Conservation (phyloP, 1,284 basidiomycete genomes). For the Naganishia liquefaciens region DNA sequence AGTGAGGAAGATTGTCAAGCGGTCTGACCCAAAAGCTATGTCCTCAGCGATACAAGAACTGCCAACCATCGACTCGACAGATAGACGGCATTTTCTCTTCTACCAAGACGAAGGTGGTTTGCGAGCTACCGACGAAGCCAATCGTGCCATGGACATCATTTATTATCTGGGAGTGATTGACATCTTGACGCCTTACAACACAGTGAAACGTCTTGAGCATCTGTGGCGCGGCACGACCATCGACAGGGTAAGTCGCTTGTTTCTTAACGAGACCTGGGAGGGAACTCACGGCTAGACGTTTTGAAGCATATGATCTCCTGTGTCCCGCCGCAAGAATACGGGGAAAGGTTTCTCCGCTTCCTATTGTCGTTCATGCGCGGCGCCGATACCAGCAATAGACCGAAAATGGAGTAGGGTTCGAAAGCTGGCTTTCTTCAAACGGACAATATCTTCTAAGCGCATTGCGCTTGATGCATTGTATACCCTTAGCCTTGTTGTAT, state of each 20-base stretch:
- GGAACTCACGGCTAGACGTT: constrained; percentile 28
- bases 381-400: constrained; percentile 58
- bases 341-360: constrained; percentile 81
- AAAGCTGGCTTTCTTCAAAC: neutral
- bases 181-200: constrained; percentile 84
- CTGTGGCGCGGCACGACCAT: constrained; percentile 82
- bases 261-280: neutral
- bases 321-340: constrained; percentile 80
- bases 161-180: constrained; percentile 96
- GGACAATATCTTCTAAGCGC: constrained; percentile 9
- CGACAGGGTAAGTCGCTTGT: constrained; percentile 68
- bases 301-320: constrained; percentile 87
- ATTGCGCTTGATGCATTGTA: neutral
- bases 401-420: constrained; percentile 33
- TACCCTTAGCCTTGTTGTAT: constrained; percentile 3
- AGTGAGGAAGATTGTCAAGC: constrained; percentile 78
- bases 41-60: constrained; percentile 64
- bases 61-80: constrained; percentile 65
- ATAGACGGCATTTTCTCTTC: constrained; percentile 84
- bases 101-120: constrained; percentile 97
- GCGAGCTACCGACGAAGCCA: constrained; percentile 81
- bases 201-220: constrained; percentile 79
- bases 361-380: constrained; percentile 83
- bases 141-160: constrained; percentile 72
- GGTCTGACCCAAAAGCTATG: constrained; percentile 76